Evolutionary conservation across 1,139 yeast genomes (phyloP), one percentile per base, ranked within the genome.

Genomic region (Candida mesenterica): DNA sequence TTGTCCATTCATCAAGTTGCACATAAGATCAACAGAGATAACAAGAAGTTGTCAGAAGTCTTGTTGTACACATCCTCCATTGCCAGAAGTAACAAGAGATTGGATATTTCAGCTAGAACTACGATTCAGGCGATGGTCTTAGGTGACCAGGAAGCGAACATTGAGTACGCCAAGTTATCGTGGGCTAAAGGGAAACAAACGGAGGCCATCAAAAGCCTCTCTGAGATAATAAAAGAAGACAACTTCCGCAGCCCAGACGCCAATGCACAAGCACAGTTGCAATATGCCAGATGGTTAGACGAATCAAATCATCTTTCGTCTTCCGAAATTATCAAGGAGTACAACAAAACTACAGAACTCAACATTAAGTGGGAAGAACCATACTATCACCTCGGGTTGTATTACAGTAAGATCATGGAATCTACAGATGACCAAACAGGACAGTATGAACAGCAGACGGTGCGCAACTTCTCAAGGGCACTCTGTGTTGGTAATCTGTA

Each of bases 141-240:
- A 12, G 53, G 62, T 27, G 65, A 71, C 25, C 67, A 68, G 22
- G 66, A 70, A 16, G 88, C 94, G 1, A 82, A 79, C 41, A 67
- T 84, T 27, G 96, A 89, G 54, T 85, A 86, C 56, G 87, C 97
- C 0, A 81, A 86, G 40, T 68, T 94, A 6, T 59, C 89, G 33
- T 92, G 98, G 97, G 82, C 80, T 1, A 89, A 87, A 53, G 96
- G 95, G 1, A 94, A 88, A 43, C 89, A 81, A 44, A 77, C 92
- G 14, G 83, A 89, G 48, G 98, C 98, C 0, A 72, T 92, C 28
- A 79, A 83, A 36, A 71, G 79, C 7, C 65, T 90, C 32, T 57
- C 75, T 43, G 70, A 75, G 45, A 59, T 77, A 37, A 44, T 61
- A 4, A 38, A 40, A 9, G 61, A 51, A 6, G 42, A 46, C 15